These are phyloP conservation scores for Silene uniflora DNA, from an alignment of 148 eudicot genomes.

Conservation along the genomic window DNA sequence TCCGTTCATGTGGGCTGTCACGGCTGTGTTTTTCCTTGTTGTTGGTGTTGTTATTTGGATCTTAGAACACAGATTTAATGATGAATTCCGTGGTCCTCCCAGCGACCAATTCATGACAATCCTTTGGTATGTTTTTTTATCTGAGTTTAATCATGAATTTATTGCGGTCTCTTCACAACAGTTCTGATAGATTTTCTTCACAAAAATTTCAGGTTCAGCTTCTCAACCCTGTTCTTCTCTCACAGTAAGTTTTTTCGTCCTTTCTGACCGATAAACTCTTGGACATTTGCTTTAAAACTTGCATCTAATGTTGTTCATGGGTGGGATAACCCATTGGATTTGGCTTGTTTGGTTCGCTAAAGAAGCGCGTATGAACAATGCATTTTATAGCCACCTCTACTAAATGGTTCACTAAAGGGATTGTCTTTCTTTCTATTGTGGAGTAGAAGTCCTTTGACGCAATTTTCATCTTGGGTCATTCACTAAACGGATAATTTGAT, in stretches of 20 bases:
- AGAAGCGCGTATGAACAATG: neutral
- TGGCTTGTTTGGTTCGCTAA: neutral
- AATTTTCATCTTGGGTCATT: neutral
- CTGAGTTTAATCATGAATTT: neutral
- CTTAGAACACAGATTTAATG: slow-evolving; percentile 60
- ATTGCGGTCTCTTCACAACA: neutral
- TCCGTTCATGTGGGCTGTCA: slow-evolving; percentile 47
- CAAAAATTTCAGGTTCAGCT: slow-evolving; percentile 70
- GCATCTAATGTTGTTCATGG: too few species aligned
- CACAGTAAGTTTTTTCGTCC: slow-evolving; percentile 53
- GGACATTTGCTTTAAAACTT: slow-evolving; percentile 1
- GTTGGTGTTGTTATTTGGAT: slow-evolving; percentile 57
- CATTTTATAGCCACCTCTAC: too few species aligned
- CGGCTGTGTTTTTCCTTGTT: slow-evolving; percentile 38
- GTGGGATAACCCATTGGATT: neutral
- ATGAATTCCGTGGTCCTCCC: slow-evolving; percentile 73
- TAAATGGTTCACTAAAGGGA: too few species aligned
- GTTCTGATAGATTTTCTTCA: slow-evolving; percentile 16
- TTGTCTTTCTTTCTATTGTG: too few species aligned
- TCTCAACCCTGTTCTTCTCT: slow-evolving; percentile 73
- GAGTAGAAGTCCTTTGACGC: too few species aligned
- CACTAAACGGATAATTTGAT: neutral
- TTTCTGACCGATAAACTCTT: slow-evolving; percentile 2
- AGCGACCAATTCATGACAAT: slow-evolving; percentile 36
- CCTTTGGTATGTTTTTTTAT: slow-evolving; percentile 30